A percentile compares a stretch with the other conserved stretches of the same genome.
Evolutionary conservation across 2,329 filamentous ascomycete species (phyloP).

Genomic region (Aureobasidium sp.): DNA sequence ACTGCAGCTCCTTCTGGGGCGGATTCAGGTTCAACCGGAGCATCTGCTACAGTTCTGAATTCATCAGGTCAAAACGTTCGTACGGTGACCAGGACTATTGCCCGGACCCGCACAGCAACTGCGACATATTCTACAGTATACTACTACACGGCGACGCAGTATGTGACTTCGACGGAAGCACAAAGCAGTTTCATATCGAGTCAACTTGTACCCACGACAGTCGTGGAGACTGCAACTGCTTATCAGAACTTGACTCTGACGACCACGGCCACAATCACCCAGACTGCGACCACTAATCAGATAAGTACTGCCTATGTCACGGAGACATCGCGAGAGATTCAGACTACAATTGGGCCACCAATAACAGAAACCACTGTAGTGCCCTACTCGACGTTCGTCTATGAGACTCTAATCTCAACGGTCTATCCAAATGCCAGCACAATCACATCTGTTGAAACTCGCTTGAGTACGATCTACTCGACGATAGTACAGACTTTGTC

Average conservation of each 20-base stretch:
- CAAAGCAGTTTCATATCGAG: not conserved
- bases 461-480: not conserved
- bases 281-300: not conserved
- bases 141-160: not conserved
- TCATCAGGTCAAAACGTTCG: not conserved
- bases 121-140: not conserved
- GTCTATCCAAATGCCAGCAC: not conserved
- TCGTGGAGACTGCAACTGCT: not conserved
- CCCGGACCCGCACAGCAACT: not conserved
- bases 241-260: not conserved
- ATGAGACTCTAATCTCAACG: not conserved
- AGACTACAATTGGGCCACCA: not conserved
- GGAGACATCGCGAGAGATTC: not conserved
- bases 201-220: not conserved
- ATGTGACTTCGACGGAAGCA: not conserved
- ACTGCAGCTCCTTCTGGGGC: not conserved
- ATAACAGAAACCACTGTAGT: not conserved
- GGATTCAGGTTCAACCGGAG: not conserved
- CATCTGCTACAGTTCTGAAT: too few species aligned
- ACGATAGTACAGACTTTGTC: not conserved
- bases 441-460: not conserved
- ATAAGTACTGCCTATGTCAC: not conserved
- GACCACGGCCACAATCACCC: not conserved
- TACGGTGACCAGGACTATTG: not conserved
- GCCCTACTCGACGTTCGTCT: not conserved